phyloP scores from a whole-genome alignment of 768 basidiomycete species.

The Tricholoma terreum region DNA sequence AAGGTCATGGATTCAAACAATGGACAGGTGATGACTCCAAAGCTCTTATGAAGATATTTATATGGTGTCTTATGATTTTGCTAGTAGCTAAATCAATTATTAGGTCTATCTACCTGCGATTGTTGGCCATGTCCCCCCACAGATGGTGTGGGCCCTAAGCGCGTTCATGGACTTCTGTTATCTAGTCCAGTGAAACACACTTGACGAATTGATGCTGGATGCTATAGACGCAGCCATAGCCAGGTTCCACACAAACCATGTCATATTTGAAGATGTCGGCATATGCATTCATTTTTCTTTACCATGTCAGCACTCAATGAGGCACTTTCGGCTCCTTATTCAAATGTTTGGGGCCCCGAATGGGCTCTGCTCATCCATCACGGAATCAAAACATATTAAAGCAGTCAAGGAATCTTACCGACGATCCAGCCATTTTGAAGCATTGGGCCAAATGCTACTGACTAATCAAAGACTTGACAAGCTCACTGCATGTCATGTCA shows the following conservation, averaged over 20 bases:
- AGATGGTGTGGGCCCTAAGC: slow-evolving; percentile 9
- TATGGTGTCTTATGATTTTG: not conserved
- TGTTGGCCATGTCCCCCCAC: slow-evolving; percentile 5
- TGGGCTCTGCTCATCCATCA: no score
- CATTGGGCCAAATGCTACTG: slow-evolving; percentile 6
- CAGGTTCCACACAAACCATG: not conserved
- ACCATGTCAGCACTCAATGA: slow-evolving; percentile 3
- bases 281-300: not conserved
- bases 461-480: slow-evolving; percentile 9
- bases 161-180: slow-evolving; percentile 22
- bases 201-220: not conserved
- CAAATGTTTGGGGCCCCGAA: slow-evolving; percentile 19
- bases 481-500: not conserved
- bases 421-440: not conserved
- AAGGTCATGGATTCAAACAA: no score
- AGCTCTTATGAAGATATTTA: slow-evolving; percentile 29
- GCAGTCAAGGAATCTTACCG: slow-evolving; percentile 3
- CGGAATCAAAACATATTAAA: no score
- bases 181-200: not conserved
- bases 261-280: not conserved
- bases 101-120: slow-evolving; percentile 25
- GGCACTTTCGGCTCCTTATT: not conserved
- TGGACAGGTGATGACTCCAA: no score
- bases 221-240: not conserved
- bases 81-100: not conserved